phyloP scores from a whole-genome alignment of 441 rosid species.

The Theobroma grandiflorum region DNA sequence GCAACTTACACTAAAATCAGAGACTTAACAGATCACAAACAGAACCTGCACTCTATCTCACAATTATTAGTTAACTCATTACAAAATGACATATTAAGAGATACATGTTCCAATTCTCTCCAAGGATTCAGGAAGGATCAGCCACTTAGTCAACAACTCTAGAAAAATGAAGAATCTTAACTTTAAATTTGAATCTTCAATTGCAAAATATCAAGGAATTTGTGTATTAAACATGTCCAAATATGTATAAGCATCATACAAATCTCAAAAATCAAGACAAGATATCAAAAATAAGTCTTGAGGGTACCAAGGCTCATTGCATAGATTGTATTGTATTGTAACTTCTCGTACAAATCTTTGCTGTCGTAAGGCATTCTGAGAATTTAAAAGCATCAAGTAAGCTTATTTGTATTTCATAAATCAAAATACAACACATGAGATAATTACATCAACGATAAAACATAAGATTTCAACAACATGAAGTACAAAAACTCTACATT shows the following conservation, averaged over 20 bases:
- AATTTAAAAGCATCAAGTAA: slow-evolving; percentile 33
- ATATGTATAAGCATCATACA: slow-evolving; percentile 21
- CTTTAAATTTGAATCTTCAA: background rate
- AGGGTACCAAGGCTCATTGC: slow-evolving; percentile 98
- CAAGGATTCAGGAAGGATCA: background rate
- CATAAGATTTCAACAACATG: background rate
- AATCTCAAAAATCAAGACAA: slow-evolving; percentile 4
- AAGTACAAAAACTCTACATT: slow-evolving; percentile 1
- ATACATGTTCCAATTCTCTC: background rate
- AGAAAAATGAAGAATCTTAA: background rate
- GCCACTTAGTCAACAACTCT: background rate
- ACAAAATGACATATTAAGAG: background rate
- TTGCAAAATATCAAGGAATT: background rate
- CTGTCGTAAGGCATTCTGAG: slow-evolving; percentile 95
- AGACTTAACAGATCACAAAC: background rate
- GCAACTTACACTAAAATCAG: background rate
- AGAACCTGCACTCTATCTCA: slow-evolving; percentile 6
- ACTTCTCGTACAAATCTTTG: slow-evolving; percentile 99
- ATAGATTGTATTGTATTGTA: slow-evolving; percentile 96
- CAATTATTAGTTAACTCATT: background rate
- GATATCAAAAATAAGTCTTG: slow-evolving; percentile 19
- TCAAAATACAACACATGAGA: slow-evolving; percentile 7
- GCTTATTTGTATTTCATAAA: slow-evolving; percentile 19
- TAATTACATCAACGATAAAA: background rate
- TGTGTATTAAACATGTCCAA: slow-evolving; percentile 1